A percentile compares a stretch with the other conserved stretches of the same genome.
phyloP scores from a whole-genome alignment of 2,329 filamentous ascomycete genomes.

The Aspergillus persii region DNA sequence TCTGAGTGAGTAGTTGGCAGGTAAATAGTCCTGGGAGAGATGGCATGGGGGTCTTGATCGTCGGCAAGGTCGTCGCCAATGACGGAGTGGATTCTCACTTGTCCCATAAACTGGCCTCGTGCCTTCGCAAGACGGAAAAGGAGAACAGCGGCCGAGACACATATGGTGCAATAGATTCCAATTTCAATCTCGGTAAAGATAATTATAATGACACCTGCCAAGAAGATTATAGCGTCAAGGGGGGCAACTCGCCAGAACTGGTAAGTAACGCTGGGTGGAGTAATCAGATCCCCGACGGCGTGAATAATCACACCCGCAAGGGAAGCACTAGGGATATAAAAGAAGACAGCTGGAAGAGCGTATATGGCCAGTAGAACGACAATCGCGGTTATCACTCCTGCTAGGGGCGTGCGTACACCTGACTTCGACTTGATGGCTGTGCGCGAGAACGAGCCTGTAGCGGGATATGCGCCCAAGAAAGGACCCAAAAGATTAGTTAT shows the following conservation, averaged over 20 bases:
- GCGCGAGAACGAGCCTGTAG: slow-evolving; percentile 91
- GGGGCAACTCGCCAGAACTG: slow-evolving; percentile 95
- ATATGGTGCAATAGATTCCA: neutral
- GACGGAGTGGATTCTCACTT: neutral
- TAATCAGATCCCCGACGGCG: slow-evolving; percentile 88
- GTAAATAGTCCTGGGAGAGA: neutral
- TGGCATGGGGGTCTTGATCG: neutral
- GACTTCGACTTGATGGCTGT: slow-evolving; percentile 98
- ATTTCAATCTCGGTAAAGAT: neutral
- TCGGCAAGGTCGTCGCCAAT: neutral
- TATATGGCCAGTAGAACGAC: slow-evolving; percentile 88
- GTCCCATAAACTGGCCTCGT: neutral
- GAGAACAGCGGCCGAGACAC: neutral
- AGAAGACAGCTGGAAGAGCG: slow-evolving; percentile 83
- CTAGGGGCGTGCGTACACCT: slow-evolving; percentile 60
- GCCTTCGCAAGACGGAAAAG: neutral
- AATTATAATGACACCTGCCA: neutral
- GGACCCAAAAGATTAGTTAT: slow-evolving; percentile 85
- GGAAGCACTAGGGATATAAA: slow-evolving; percentile 80
- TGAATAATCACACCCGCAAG: slow-evolving; percentile 92
- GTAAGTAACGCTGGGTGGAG: slow-evolving; percentile 84
- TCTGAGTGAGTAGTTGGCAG: neutral
- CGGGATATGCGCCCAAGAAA: slow-evolving; percentile 87
- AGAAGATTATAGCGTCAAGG: slow-evolving; percentile 46
- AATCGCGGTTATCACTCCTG: neutral